These are phyloP conservation scores for Tardiomyces blankii DNA, from an alignment of 1,139 yeast genomes.

Conservation along the genomic window DNA sequence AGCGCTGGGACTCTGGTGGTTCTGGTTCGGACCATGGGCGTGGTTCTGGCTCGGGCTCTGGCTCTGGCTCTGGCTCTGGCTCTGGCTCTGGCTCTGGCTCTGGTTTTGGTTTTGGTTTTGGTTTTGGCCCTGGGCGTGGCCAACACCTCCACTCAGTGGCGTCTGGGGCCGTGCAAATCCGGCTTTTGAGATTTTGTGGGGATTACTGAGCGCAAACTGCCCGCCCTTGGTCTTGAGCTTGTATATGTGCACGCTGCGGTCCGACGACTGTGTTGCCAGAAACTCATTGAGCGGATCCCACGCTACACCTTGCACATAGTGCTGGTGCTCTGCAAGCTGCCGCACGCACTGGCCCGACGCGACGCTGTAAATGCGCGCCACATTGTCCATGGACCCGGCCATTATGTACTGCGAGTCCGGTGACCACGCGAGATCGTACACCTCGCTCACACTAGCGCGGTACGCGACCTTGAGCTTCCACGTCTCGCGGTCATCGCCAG, in stretches of 20 bases:
- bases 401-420: constrained; percentile 66
- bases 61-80: neutral
- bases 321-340: constrained; percentile 63
- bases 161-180: constrained; percentile 23
- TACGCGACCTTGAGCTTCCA: constrained; percentile 55
- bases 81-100: neutral
- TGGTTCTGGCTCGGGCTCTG: constrained; percentile 1
- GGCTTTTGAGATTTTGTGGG: constrained; percentile 34
- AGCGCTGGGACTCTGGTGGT: too few relatives aligned
- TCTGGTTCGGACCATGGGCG: too few relatives aligned
- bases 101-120: too few relatives aligned
- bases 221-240: constrained; percentile 27
- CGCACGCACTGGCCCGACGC: constrained; percentile 47
- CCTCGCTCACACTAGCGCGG: constrained; percentile 50
- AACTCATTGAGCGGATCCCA: constrained; percentile 85
- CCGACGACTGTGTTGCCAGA: constrained; percentile 84
- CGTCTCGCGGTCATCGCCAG: constrained; percentile 41
- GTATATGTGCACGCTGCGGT: constrained; percentile 66
- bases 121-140: too few relatives aligned
- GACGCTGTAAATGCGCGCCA: constrained; percentile 56
- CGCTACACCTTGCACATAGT: constrained; percentile 88
- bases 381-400: constrained; percentile 90
- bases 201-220: constrained; percentile 31
- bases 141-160: neutral
- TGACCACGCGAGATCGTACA: constrained; percentile 87